Conservation (phyloP, 805 yeast genomes). For the Maudiozyma saulgeensis region DNA sequence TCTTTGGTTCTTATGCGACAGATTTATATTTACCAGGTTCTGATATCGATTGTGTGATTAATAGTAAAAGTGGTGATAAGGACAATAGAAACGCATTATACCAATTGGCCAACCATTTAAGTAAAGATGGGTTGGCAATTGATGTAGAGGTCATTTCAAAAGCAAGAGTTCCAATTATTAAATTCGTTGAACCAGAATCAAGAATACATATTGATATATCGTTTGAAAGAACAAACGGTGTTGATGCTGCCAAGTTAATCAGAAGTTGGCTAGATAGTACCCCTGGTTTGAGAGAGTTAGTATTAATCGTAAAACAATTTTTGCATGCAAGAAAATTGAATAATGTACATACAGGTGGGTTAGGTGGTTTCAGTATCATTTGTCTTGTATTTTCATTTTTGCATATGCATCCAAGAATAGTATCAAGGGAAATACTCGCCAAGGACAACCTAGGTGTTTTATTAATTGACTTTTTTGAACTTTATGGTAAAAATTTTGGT, state of each 20-base stretch:
- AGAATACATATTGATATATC: conserved; percentile 80
- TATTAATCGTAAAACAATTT: conserved; percentile 76
- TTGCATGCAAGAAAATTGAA: conserved; percentile 67
- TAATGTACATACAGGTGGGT: conserved; percentile 85
- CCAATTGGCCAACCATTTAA: conserved; percentile 60
- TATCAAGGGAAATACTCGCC: conserved; percentile 57
- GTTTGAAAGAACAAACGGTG: conserved; percentile 75
- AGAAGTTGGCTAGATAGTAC: conserved; percentile 61
- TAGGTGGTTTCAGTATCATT: conserved; percentile 91
- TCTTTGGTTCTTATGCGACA: conserved; percentile 92
- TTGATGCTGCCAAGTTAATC: conserved; percentile 72
- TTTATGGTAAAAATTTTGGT: conserved; percentile 83
- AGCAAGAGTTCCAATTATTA: conserved; percentile 90
- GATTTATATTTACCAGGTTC: conserved; percentile 90
- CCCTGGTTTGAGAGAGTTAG: conserved; percentile 77
- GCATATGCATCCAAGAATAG: conserved; percentile 65
- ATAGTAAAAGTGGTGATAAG: conserved; percentile 48
- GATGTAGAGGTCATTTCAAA: conserved; percentile 78
- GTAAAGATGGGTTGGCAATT: conserved; percentile 51
- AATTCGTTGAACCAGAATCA: conserved; percentile 67
- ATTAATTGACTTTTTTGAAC: conserved; percentile 82
- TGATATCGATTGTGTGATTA: conserved; percentile 87
- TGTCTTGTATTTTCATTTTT: conserved; percentile 76
- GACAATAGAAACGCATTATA: conserved; percentile 60
- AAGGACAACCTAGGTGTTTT: conserved; percentile 75